A percentile compares a stretch with the other conserved stretches of the same genome.
These are phyloP conservation scores for Blastocystis sp. DNA, from an alignment of 352 stramenopile genomes.

Conservation along the genomic window DNA sequence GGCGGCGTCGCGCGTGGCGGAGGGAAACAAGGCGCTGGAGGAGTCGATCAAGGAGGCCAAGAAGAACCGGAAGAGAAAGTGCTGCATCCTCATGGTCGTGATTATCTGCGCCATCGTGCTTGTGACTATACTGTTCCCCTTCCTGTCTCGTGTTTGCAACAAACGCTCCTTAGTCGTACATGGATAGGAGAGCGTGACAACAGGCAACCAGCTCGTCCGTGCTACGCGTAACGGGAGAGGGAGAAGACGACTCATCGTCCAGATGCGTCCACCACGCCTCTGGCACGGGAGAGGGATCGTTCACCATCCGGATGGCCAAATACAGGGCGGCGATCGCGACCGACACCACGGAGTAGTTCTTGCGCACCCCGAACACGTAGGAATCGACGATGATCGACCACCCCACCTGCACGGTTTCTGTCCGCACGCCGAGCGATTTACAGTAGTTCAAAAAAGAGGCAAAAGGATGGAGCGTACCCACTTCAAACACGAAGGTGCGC, in stretches of 20 bases:
- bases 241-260: neutral
- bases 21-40: slow-evolving; percentile 61
- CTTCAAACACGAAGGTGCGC: slow-evolving; percentile 68
- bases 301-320: neutral
- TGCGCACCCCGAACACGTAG: slow-evolving; percentile 29
- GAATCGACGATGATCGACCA: slow-evolving; percentile 49
- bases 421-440: slow-evolving; percentile 18
- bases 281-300: neutral
- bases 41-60: slow-evolving; percentile 68
- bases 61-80: slow-evolving; percentile 62
- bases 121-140: slow-evolving; percentile 22
- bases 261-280: slow-evolving; percentile 35
- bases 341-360: neutral
- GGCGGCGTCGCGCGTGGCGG: slow-evolving; percentile 28
- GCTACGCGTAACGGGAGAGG: neutral
- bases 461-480: slow-evolving; percentile 47
- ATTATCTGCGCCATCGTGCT: slow-evolving; percentile 55
- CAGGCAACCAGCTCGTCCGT: slow-evolving; percentile 6
- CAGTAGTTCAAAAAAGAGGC: slow-evolving; percentile 46
- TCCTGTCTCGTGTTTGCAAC: slow-evolving; percentile 38
- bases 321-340: slow-evolving; percentile 20
- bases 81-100: slow-evolving; percentile 53
- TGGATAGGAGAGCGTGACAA: slow-evolving; percentile 14
- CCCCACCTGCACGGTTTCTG: slow-evolving; percentile 20
- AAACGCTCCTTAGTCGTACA: slow-evolving; percentile 41